Evolutionary conservation across 192 early-diverging fungal genomes (phyloP).

Genomic region (Ambispora gerdemannii): DNA sequence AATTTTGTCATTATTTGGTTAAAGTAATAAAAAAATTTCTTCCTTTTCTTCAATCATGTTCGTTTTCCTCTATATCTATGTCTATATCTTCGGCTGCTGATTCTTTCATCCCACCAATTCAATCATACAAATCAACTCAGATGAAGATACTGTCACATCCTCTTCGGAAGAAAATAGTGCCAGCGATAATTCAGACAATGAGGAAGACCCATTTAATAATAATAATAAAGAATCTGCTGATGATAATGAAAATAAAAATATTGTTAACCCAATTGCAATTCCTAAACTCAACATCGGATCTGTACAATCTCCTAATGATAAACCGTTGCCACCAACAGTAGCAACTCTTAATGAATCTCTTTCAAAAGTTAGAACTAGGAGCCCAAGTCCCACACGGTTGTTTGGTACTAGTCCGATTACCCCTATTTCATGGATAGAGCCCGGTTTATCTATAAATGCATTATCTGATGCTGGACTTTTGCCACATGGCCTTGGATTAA

Average conservation of each 20-base stretch:
- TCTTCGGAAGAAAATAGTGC: neutral
- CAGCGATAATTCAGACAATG: neutral
- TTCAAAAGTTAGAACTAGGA: neutral
- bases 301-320: neutral
- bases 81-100: neutral
- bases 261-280: neutral
- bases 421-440: constrained; percentile 16
- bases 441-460: neutral
- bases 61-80: neutral
- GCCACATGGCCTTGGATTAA: neutral
- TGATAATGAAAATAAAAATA: neutral
- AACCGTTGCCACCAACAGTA: neutral
- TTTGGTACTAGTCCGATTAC: constrained; percentile 30
- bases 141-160: neutral
- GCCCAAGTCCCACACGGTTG: constrained; percentile 23
- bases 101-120: no score
- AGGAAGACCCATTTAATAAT: neutral
- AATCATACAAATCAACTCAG: neutral
- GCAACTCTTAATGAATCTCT: neutral
- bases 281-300: no score
- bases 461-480: neutral
- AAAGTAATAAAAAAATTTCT: neutral
- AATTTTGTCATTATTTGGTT: neutral
- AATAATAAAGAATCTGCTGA: neutral
- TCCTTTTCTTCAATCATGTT: neutral